A percentile compares a stretch with the other conserved stretches of the same genome.
phyloP scores from a whole-genome alignment of 306 rosid genomes.

The Cicer cuneatum region DNA sequence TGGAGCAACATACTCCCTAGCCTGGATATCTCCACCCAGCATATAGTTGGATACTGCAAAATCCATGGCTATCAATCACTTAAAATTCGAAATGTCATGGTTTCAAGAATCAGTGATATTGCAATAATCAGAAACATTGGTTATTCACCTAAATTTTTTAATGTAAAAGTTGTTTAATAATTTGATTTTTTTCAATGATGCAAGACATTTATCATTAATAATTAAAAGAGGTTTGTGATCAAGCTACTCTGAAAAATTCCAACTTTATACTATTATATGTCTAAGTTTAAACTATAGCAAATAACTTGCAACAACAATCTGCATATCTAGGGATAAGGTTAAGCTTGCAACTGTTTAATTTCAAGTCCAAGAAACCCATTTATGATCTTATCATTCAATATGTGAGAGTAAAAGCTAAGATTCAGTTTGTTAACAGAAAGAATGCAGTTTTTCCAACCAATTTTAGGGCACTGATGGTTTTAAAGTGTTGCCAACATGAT shows the following conservation, averaged over 20 bases:
- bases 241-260: slow-evolving; percentile 25
- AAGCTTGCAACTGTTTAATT: slow-evolving; percentile 16
- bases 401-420: not conserved
- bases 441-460: slow-evolving; percentile 32
- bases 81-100: slow-evolving; percentile 1
- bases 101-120: slow-evolving; percentile 10
- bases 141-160: slow-evolving; percentile 25
- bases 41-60: slow-evolving; percentile 78
- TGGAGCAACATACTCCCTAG: slow-evolving; percentile 68
- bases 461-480: slow-evolving; percentile 19
- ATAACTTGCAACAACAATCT: slow-evolving; percentile 5
- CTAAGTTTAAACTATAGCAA: slow-evolving; percentile 31
- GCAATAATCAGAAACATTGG: not conserved
- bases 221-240: slow-evolving; percentile 8
- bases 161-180: not conserved
- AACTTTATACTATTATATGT: not conserved
- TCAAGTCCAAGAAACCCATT: slow-evolving; percentile 14
- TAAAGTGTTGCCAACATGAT: not conserved
- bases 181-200: not conserved
- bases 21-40: slow-evolving; percentile 70
- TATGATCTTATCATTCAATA: slow-evolving; percentile 6
- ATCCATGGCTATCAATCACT: slow-evolving; percentile 42
- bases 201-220: slow-evolving; percentile 11
- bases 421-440: not conserved
- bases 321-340: slow-evolving; percentile 11